Conservation (phyloP, 2,329 filamentous ascomycete genomes). For the Elsinoe australis region DNA sequence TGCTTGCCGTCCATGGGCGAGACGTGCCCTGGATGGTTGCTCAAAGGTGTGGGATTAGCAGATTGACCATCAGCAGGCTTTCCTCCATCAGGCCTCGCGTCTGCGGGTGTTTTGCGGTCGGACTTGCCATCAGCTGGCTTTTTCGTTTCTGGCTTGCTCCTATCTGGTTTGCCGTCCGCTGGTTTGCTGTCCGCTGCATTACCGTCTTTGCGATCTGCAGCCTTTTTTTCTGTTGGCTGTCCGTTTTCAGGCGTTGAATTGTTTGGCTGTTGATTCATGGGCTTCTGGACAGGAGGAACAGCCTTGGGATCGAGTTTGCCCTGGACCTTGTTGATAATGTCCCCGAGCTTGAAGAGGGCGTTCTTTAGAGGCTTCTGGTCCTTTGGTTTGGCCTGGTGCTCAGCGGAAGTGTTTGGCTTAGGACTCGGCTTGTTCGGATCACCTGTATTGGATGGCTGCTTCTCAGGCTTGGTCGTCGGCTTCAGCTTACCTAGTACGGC, state of each 20-base stretch:
- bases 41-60: no score
- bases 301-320: conserved; percentile 1
- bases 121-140: background rate
- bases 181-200: no score
- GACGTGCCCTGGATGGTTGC: no score
- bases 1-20: no score
- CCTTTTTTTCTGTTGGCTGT: background rate
- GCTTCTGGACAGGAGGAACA: background rate
- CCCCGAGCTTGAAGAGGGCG: background rate
- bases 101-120: background rate
- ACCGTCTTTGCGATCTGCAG: background rate
- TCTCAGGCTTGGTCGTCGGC: background rate
- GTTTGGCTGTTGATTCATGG: no score
- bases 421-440: background rate
- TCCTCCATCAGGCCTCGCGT: background rate
- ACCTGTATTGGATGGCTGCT: background rate
- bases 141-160: no score
- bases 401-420: no score
- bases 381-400: no score
- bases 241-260: no score
- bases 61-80: background rate
- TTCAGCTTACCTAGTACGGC: background rate
- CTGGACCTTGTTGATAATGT: conserved; percentile 4
- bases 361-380: conserved; percentile 1
- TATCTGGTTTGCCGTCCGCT: no score